Base-by-base conservation (phyloP, 345 rosid species). In the Murraya paniculata region DNA sequence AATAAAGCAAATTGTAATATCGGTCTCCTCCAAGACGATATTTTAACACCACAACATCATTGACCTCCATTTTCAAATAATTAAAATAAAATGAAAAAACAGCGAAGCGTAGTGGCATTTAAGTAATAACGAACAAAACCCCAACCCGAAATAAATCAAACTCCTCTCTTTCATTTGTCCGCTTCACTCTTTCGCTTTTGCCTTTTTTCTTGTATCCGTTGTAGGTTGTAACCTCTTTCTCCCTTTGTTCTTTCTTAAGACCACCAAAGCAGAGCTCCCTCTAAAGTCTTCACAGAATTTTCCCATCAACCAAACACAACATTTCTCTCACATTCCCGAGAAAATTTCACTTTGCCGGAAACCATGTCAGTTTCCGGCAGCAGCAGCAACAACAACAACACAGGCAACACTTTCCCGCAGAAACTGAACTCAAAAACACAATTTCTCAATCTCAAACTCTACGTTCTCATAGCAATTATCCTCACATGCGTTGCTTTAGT, bases 401-500 rank as follows among this genome's bases (percentile, higher is more conserved):
- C 39, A 59, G 53, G 13, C 79, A 56, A 80, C 71, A 85, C 85
- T 5, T 31, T 78, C 28, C 48, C 79, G 27, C 85, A 84, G 59
- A 87, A 85, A 55, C 73, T 84, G 27, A 61, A 85, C 50, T 81
- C 91, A 4, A 86, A 83, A 71, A 76, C 92, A 6, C 64, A 88
- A 22, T 61, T 96, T 72, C 85, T 93, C 60, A 83, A 83, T 7
- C 85, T 94, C 31, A 91, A 87, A 48, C 86, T 92, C 59, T 89
- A 90, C 83, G 72, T 88, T 70, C 75, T 96, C 38, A 80, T 92
- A 81, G 88, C 89, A 33, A 81, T 91, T 55, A 65, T 88, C 64
- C 81, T 86, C 14, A 61, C 79, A 59, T 85, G 84, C 79, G 0
- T 84, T 0, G 64, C 91, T 11, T 35, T 86, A 56, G 76, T 85